Conservation (phyloP, 345 rosid genomes). For the Melastoma malabathricum region DNA sequence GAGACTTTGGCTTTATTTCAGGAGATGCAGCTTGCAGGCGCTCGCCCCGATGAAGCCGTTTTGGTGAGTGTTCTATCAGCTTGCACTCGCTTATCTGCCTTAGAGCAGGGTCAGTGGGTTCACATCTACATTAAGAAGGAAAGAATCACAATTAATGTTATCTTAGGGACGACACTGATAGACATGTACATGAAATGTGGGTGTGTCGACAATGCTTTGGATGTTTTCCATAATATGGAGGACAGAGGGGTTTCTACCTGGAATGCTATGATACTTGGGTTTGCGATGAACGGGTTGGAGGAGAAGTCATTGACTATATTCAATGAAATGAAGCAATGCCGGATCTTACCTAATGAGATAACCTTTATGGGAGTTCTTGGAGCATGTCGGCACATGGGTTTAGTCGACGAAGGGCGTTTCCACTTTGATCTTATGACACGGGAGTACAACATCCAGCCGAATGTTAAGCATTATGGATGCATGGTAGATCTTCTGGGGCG, state of each 20-base stretch:
- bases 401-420: slow-evolving; percentile 35
- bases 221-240: slow-evolving; percentile 26
- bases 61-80: slow-evolving; percentile 41
- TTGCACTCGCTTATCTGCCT: slow-evolving; percentile 40
- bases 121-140: slow-evolving; percentile 38
- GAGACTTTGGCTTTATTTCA: slow-evolving; percentile 33
- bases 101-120: slow-evolving; percentile 44
- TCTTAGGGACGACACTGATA: slow-evolving; percentile 37
- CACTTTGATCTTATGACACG: slow-evolving; percentile 33
- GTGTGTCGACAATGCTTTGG: slow-evolving; percentile 34
- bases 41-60: slow-evolving; percentile 31
- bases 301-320: slow-evolving; percentile 31
- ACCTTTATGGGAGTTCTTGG: slow-evolving; percentile 42
- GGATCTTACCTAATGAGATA: slow-evolving; percentile 33
- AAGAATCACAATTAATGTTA: slow-evolving; percentile 23
- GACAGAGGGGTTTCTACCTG: slow-evolving; percentile 43
- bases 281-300: slow-evolving; percentile 40
- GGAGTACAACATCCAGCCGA: slow-evolving; percentile 36
- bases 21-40: slow-evolving; percentile 30
- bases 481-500: slow-evolving; percentile 75
- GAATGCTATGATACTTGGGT: slow-evolving; percentile 45
- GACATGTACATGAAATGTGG: slow-evolving; percentile 60
- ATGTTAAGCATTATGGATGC: slow-evolving; percentile 58
- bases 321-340: slow-evolving; percentile 30
- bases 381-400: slow-evolving; percentile 52